Evolutionary conservation across 495 filamentous ascomycete genomes (phyloP), one percentile per base, ranked within the genome.

Genomic region (Tetracladium marchalianum): DNA sequence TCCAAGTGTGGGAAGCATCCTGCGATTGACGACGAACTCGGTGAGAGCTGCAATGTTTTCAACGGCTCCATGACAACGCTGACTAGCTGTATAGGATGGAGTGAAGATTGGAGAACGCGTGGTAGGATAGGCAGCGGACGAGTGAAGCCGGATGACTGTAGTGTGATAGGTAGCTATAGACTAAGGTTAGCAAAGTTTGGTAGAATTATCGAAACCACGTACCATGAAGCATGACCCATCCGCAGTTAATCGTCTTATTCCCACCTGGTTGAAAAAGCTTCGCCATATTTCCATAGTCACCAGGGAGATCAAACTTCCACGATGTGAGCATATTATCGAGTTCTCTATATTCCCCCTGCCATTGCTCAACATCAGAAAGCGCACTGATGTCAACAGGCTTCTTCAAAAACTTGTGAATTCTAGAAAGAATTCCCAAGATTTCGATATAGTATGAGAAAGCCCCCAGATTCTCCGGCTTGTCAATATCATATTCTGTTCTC

Each of bases 51-150:
- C 71, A 37, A 93, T 87, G 54, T 87, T 89, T 55, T 93, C 85
- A 17, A 90, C 88, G 4, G 88, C 87, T 8, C 77, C 71, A 32
- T 86, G 77, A 52, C 88, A 93, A 13, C 82, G 72, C 60, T 93
- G 86, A 39, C 77, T 80, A 8, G 88, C 88, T 49, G 77, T 82
- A 62, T 83, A 90, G 5, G 84, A 90, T 1, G 87, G 84, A 0
- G 82, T 85, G 66, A 94, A 95, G 43, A 92, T 87, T 32, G 81
- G 81, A 8, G 85, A 90, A 17, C 85, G 71, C 11, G 82, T 88
- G 13, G 87, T 90, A 17, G 88, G 88, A 60, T 95, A 95, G 4
- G 87, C 88, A 3, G 88, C 87, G 4, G 85, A 90, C n/a, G 88
- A 92, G 66, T 94, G 87, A 11, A 95, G 73, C 13, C 88, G 79